phyloP scores from a whole-genome alignment of 2,329 filamentous ascomycete species.

The Fusarium sp. region DNA sequence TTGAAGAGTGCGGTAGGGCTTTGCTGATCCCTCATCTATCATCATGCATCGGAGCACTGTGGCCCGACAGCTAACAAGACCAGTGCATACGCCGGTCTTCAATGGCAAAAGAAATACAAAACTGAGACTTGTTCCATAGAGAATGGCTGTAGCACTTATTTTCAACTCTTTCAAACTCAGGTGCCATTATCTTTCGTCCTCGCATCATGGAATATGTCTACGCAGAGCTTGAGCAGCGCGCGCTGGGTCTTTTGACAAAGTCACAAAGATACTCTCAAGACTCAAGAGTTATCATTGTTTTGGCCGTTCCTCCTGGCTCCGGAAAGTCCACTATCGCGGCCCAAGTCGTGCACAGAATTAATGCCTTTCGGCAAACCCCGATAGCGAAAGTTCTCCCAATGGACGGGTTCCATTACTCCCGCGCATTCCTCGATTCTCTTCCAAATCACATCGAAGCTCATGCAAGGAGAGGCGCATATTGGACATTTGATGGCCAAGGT shows the following conservation, averaged over 20 bases:
- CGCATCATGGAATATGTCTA: not conserved
- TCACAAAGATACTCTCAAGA: not conserved
- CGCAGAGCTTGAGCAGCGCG: not conserved
- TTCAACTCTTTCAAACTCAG: no score
- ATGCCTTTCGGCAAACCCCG: fast-evolving
- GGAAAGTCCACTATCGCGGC: not conserved
- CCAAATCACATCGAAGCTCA: not conserved
- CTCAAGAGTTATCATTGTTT: not conserved
- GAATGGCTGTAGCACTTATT: no score
- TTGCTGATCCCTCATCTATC: no score
- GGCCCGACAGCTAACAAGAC: not conserved
- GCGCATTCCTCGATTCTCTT: not conserved
- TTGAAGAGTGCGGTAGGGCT: no score
- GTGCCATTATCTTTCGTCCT: no score
- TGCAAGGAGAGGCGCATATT: not conserved
- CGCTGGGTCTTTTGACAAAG: not conserved
- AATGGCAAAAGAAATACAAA: not conserved
- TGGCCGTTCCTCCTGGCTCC: not conserved
- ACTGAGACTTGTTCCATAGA: not conserved
- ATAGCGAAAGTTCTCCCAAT: not conserved
- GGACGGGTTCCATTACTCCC: not conserved
- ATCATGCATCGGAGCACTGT: not conserved
- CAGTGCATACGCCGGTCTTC: not conserved
- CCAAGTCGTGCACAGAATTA: not conserved
- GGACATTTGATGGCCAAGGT: not conserved